phyloP scores from a whole-genome alignment of 257 asterid genomes.

The Osmanthus fragrans region DNA sequence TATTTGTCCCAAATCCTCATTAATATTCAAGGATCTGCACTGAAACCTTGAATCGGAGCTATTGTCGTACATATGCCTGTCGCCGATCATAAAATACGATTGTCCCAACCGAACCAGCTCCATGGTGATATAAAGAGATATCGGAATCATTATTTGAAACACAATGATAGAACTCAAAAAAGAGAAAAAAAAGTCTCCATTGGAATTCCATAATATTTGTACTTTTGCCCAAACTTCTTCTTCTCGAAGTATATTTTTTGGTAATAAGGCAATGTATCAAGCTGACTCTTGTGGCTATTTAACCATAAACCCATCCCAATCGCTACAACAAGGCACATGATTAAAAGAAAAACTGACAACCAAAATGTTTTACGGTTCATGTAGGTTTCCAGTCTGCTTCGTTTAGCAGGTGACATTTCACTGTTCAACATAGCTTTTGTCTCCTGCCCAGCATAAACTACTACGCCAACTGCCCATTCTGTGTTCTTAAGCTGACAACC shows the following conservation, averaged over 20 bases:
- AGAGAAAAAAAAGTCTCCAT: conserved; percentile 88
- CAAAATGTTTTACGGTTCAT: conserved; percentile 96
- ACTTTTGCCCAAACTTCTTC: conserved; percentile 57
- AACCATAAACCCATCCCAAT: conserved; percentile 93
- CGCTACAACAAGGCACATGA: conserved; percentile 88
- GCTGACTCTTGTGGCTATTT: conserved; percentile 59
- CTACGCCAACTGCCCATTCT: conserved; percentile 92
- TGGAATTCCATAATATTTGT: conserved; percentile 84
- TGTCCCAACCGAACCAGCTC: conserved; percentile 98
- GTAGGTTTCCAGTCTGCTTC: conserved; percentile 93
- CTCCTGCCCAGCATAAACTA: conserved; percentile 96
- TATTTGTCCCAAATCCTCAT: conserved; percentile 98
- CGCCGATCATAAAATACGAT: conserved; percentile 97
- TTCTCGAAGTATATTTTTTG: conserved; percentile 61
- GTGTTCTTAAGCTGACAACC: conserved; percentile 99
- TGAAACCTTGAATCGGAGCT: conserved; percentile 79
- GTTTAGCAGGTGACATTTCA: conserved; percentile 82
- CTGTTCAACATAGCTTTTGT: conserved; percentile 98
- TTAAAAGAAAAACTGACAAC: conserved; percentile 82
- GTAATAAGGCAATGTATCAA: conserved; percentile 84
- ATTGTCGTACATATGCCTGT: conserved; percentile 75
- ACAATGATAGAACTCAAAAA: conserved; percentile 94
- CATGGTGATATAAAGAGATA: conserved; percentile 97
- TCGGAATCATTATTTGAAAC: conserved; percentile 98
- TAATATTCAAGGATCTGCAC: conserved; percentile 97